Conservation (phyloP, 148 eudicot genomes). For the Salicornia ramosissima region DNA sequence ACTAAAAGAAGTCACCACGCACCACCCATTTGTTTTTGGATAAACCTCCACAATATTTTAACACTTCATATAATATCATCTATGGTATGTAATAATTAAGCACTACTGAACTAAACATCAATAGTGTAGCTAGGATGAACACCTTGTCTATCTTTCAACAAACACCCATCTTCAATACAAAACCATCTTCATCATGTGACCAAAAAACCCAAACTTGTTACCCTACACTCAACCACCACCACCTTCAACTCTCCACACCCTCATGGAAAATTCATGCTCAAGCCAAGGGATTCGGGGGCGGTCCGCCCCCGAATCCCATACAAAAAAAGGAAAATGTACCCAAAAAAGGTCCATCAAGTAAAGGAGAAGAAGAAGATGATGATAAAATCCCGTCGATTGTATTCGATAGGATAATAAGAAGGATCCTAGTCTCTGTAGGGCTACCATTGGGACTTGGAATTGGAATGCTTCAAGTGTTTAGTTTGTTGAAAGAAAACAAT, state of each 20-base stretch:
- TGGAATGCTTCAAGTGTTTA: constrained; percentile 37
- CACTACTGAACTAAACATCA: background rate
- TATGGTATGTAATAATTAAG: background rate
- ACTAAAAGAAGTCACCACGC: background rate
- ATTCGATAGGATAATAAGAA: constrained; percentile 55
- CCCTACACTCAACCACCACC: background rate
- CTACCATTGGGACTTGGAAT: constrained; percentile 50
- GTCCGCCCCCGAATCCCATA: background rate
- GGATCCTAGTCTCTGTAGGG: constrained; percentile 60
- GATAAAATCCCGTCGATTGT: constrained; percentile 61
- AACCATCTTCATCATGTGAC: constrained; percentile 9
- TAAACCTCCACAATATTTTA: constrained; percentile 17
- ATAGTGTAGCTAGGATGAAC: constrained; percentile 28
- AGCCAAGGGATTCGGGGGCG: constrained; percentile 28
- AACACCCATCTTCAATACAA: constrained; percentile 10
- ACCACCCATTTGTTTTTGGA: constrained; percentile 25
- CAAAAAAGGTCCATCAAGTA: background rate
- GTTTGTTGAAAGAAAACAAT: constrained; percentile 40
- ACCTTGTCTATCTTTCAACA: constrained; percentile 15
- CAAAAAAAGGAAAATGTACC: constrained; percentile 21
- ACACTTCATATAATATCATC: background rate
- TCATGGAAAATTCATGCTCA: constrained; percentile 29
- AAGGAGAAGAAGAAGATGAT: constrained; percentile 31
- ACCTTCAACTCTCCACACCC: background rate
- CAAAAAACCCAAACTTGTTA: constrained; percentile 10